Evolutionary conservation across 1,284 basidiomycete genomes (phyloP).

Genomic region (Vanrija sp.): DNA sequence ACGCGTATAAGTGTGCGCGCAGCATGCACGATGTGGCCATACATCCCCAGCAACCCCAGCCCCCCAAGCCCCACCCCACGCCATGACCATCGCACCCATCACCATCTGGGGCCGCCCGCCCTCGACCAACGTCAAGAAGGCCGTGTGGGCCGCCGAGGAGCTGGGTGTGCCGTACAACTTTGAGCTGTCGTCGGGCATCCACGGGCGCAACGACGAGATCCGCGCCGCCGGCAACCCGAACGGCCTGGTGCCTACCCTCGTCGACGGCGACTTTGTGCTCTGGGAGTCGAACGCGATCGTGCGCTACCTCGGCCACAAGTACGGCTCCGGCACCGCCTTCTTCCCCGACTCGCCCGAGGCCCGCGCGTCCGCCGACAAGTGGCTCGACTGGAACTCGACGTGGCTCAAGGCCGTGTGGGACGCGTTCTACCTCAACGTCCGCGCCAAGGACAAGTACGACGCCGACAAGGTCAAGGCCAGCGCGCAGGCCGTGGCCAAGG

Average conservation of each 20-base stretch:
- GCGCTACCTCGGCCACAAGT: conserved; percentile 10
- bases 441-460: conserved; percentile 5
- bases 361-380: conserved; percentile 5
- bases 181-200: too few species aligned
- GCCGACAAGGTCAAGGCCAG: background rate
- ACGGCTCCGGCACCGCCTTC: background rate
- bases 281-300: conserved; percentile 17
- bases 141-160: conserved; percentile 11
- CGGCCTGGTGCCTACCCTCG: conserved; percentile 7
- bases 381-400: conserved; percentile 11
- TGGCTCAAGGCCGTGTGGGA: background rate
- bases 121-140: conserved; percentile 36
- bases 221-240: conserved; percentile 29
- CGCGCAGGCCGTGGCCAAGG: background rate
- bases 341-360: background rate
- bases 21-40: too few species aligned
- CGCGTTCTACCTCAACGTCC: conserved; percentile 6
- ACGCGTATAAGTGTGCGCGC: too few species aligned
- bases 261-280: conserved; percentile 11
- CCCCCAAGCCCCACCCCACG: too few species aligned
- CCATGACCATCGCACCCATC: background rate
- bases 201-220: too few species aligned
- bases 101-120: conserved; percentile 17
- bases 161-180: conserved; percentile 5
- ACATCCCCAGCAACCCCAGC: too few species aligned